Percentiles rank a stretch among this genome's conserved stretches.
phyloP scores from a whole-genome alignment of 2,329 filamentous ascomycete genomes.

The Trichoderma sp. region DNA sequence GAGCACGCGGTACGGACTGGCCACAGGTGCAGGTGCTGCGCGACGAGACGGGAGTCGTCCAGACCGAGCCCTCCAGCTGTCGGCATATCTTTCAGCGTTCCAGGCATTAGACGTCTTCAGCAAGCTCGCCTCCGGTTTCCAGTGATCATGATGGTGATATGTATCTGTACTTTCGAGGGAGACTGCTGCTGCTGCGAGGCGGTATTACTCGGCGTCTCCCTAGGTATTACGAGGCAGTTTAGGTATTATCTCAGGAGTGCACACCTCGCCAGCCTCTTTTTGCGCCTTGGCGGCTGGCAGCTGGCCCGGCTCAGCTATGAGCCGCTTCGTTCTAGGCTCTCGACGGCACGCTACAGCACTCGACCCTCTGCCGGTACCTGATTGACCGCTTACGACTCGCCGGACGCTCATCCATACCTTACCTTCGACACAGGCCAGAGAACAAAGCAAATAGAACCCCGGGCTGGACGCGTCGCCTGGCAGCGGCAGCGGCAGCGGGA shows the following conservation, averaged over 20 bases:
- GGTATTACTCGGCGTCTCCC: not conserved
- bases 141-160: not conserved
- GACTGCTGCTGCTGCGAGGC: not conserved
- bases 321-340: not conserved
- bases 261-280: slow-evolving; percentile 4
- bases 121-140: not conserved
- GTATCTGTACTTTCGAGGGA: no score
- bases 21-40: not conserved
- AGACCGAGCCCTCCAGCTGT: not conserved
- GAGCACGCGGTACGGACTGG: slow-evolving; percentile 1
- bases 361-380: not conserved
- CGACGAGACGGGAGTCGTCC: not conserved
- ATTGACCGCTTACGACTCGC: slow-evolving; percentile 6
- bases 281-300: not conserved
- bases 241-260: no score
- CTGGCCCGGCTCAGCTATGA: not conserved
- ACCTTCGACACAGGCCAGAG: not conserved
- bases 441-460: not conserved
- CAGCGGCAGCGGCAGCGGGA: slow-evolving; percentile 20
- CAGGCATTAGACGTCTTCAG: not conserved
- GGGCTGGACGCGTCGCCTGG: slow-evolving; percentile 21
- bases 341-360: no score
- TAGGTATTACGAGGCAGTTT: not conserved
- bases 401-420: not conserved
- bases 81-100: not conserved